These are phyloP conservation scores for Botryotinia calthae DNA, from an alignment of 2,329 filamentous ascomycete species.

Conservation along the genomic window DNA sequence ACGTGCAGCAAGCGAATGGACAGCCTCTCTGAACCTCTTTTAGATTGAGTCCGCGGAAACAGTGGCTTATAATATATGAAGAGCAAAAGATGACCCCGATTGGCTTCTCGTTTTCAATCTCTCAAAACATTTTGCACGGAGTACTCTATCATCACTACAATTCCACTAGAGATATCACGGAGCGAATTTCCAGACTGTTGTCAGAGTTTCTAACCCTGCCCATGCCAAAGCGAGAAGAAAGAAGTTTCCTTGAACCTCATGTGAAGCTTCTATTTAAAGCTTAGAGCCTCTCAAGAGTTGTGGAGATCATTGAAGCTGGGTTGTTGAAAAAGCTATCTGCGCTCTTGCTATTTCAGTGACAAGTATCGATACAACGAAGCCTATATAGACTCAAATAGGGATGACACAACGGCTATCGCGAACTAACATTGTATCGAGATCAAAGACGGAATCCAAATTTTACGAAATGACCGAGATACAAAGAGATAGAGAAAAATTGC, in stretches of 20 bases:
- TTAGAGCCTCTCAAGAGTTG: too few relatives aligned
- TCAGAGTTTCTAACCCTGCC: background rate
- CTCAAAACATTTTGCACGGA: constrained; percentile 53
- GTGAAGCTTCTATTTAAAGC: background rate
- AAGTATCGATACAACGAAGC: background rate
- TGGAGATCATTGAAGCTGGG: background rate
- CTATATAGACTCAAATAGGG: background rate
- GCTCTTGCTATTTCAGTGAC: background rate
- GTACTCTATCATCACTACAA: constrained; percentile 40
- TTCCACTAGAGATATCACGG: background rate
- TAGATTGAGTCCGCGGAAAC: background rate
- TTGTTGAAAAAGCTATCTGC: background rate
- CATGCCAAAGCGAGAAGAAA: background rate
- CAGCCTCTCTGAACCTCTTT: too few relatives aligned
- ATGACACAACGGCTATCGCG: background rate
- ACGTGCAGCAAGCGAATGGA: too few relatives aligned
- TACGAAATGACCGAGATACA: background rate
- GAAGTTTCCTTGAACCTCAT: background rate
- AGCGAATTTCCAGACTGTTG: background rate
- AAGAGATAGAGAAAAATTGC: background rate
- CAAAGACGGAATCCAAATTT: background rate
- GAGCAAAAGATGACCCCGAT: constrained; percentile 28
- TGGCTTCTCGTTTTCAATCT: constrained; percentile 43
- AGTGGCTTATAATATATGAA: background rate
- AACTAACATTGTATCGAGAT: background rate